A percentile compares a stretch with the other conserved stretches of the same genome.
phyloP scores from a whole-genome alignment of 2,329 filamentous ascomycete genomes.

The Claviceps monticola region DNA sequence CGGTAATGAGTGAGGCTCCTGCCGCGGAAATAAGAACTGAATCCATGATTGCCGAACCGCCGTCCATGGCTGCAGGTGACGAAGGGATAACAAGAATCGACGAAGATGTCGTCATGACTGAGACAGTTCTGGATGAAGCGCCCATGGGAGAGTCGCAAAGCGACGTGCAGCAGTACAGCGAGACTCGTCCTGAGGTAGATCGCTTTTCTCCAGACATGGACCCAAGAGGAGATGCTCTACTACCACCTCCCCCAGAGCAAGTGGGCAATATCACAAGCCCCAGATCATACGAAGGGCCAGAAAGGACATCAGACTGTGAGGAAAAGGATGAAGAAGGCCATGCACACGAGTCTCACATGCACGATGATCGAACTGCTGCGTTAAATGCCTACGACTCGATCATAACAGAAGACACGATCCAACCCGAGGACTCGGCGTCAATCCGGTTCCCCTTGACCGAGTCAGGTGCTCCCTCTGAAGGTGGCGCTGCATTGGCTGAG shows the following conservation, averaged over 20 bases:
- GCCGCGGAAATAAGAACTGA: constrained; percentile 7
- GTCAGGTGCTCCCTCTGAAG: constrained; percentile 16
- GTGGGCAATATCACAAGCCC: constrained; percentile 26
- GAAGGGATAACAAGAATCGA: constrained; percentile 15
- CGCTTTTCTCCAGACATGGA: neutral
- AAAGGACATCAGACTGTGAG: constrained; percentile 13
- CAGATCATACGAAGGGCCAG: constrained; percentile 14
- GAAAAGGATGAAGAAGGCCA: constrained; percentile 15
- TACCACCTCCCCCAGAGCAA: constrained; percentile 25
- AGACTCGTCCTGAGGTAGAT: neutral
- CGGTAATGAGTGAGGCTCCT: neutral
- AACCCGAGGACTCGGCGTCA: constrained; percentile 25
- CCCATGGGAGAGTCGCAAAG: constrained; percentile 5
- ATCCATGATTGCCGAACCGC: constrained; percentile 17
- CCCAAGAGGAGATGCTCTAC: constrained; percentile 11
- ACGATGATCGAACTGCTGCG: constrained; percentile 10
- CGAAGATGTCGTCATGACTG: constrained; percentile 9
- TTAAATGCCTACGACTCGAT: constrained; percentile 18
- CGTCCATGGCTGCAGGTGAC: constrained; percentile 18
- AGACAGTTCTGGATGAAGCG: neutral
- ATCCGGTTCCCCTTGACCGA: constrained; percentile 15
- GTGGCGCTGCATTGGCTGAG: constrained; percentile 12
- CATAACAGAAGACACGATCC: constrained; percentile 24
- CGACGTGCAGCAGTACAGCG: neutral
- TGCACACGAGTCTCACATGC: constrained; percentile 10